phyloP scores from a whole-genome alignment of 805 yeast species.

The Wickerhamomyces rabaulensis region DNA sequence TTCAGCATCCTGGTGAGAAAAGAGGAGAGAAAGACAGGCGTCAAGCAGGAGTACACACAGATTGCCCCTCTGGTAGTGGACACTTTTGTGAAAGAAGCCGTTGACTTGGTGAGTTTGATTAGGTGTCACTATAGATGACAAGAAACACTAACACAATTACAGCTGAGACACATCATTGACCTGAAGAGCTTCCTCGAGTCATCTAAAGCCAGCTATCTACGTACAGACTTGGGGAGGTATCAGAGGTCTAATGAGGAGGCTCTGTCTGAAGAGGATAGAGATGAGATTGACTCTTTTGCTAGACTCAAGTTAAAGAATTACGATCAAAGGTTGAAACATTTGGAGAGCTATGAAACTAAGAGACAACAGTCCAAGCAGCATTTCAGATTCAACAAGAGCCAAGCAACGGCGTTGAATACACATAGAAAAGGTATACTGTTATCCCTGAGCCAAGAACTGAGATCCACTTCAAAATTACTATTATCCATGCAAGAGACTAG shows the following conservation, averaged over 20 bases:
- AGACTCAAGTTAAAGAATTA: conserved; percentile 46
- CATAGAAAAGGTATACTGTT: conserved; percentile 19
- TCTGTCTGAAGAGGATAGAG: conserved; percentile 44
- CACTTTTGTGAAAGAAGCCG: conserved; percentile 18
- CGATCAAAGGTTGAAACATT: conserved; percentile 42
- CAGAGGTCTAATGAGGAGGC: conserved; percentile 9
- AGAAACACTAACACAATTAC: neutral
- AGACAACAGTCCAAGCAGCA: conserved; percentile 26
- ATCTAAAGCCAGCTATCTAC: conserved; percentile 25
- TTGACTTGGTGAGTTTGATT: conserved; percentile 11
- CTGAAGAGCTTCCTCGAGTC: conserved; percentile 22
- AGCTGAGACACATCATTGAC: conserved; percentile 20
- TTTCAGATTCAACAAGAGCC: conserved; percentile 12
- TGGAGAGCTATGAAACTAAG: conserved; percentile 47
- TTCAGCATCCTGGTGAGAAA: conserved; percentile 8
- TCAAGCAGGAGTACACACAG: neutral
- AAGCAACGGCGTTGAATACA: conserved; percentile 12
- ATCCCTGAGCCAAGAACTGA: conserved; percentile 17
- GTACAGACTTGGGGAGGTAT: conserved; percentile 10
- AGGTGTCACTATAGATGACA: neutral
- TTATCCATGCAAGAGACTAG: conserved; percentile 23
- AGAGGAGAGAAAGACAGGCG: conserved; percentile 7
- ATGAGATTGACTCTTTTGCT: conserved; percentile 50
- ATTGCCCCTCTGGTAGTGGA: conserved; percentile 11
- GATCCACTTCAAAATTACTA: conserved; percentile 20